Evolutionary conservation across 192 early-diverging fungal genomes (phyloP).

Genomic region (Chytriomyces confervae): DNA sequence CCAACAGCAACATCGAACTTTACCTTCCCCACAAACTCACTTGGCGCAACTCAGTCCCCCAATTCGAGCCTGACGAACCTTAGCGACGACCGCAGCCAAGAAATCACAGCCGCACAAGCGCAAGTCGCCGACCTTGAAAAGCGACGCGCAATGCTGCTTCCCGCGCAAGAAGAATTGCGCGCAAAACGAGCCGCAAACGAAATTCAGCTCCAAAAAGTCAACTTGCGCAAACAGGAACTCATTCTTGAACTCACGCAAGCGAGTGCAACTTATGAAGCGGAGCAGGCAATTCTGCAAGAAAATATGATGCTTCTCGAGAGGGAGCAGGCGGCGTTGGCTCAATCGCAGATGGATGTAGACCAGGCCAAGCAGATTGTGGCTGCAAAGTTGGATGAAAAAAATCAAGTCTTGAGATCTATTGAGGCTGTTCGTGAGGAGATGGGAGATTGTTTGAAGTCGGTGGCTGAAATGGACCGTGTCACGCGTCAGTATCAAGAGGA

Average conservation of each 20-base stretch:
- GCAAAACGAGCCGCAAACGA: conserved; percentile 61
- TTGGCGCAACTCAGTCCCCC: not conserved
- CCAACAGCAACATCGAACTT: not conserved
- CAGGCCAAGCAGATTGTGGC: conserved; percentile 57
- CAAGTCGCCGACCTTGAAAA: conserved; percentile 67
- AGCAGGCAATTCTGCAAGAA: conserved; percentile 61
- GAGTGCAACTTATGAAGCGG: conserved; percentile 65
- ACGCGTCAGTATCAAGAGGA: conserved; percentile 64
- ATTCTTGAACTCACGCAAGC: conserved; percentile 61
- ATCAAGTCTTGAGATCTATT: conserved; percentile 36
- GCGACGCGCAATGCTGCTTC: conserved; percentile 60
- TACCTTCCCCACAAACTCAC: not conserved
- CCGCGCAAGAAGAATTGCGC: conserved; percentile 60
- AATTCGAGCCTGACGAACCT: not conserved
- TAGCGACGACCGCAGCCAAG: conserved; percentile 46
- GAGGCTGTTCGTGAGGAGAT: conserved; percentile 58
- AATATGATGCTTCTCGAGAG: conserved; percentile 51
- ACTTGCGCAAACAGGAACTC: conserved; percentile 68
- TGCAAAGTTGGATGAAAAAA: conserved; percentile 29
- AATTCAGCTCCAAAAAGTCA: conserved; percentile 61
- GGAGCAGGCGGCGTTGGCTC: conserved; percentile 51
- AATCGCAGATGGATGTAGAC: conserved; percentile 52
- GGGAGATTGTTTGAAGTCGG: conserved; percentile 44
- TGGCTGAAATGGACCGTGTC: conserved; percentile 44
- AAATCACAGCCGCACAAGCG: conserved; percentile 63